phyloP scores from a whole-genome alignment of 352 stramenopile genomes.

The Thalassiosira livingstoniorum region DNA sequence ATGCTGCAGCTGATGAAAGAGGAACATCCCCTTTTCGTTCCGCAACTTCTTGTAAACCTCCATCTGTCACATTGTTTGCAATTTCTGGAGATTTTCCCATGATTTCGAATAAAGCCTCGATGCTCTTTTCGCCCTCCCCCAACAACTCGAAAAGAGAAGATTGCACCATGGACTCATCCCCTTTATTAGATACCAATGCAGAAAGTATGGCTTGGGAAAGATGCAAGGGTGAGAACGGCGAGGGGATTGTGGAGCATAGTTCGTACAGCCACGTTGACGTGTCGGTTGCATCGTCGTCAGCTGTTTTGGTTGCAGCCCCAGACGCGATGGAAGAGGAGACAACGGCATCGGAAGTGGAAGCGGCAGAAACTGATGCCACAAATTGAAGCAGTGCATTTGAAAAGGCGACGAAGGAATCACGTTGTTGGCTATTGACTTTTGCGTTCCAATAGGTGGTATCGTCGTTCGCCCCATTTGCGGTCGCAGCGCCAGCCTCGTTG shows the following conservation, averaged over 20 bases:
- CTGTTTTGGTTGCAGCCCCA: neutral
- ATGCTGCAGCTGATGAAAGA: neutral
- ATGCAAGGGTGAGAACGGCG: conserved; percentile 30
- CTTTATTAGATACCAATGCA: conserved; percentile 12
- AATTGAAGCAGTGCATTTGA: conserved; percentile 40
- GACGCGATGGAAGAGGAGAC: neutral
- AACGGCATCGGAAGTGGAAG: neutral
- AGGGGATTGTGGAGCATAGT: conserved; percentile 35
- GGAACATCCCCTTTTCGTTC: conserved; percentile 7
- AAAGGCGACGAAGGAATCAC: conserved; percentile 28
- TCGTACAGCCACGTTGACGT: conserved; percentile 53
- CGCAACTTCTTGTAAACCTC: conserved; percentile 39
- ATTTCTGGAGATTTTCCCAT: conserved; percentile 58
- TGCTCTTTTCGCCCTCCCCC: conserved; percentile 68
- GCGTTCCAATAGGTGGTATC: neutral
- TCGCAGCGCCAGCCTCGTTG: neutral
- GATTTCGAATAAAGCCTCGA: conserved; percentile 77
- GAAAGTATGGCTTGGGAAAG: conserved; percentile 46
- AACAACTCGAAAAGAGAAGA: conserved; percentile 81
- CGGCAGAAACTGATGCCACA: neutral
- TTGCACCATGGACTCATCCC: conserved; percentile 71
- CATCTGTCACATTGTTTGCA: conserved; percentile 37
- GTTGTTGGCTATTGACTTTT: neutral
- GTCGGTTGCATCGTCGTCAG: neutral
- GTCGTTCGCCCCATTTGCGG: neutral